Base-by-base conservation (phyloP, 129 eudicot species). In the Flaveria bidentis region DNA sequence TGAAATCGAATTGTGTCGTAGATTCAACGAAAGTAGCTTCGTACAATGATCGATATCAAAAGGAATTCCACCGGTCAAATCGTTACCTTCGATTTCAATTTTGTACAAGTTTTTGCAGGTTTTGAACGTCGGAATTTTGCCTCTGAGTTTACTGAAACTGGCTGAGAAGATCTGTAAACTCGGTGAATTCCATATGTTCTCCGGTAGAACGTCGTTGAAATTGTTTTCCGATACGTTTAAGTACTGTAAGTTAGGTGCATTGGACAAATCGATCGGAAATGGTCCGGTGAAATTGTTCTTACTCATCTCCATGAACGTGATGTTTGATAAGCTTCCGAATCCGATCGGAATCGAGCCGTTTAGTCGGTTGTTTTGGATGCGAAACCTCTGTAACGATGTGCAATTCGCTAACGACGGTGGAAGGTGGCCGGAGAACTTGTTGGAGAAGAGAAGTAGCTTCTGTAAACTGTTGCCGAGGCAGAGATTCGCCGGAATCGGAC, bases 1-100 rank as follows among this genome's bases (percentile, higher is more conserved):
- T 0, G 96, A 86, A 17, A 95, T 76, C 2, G 81, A 85, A 79
- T 95, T 95, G 6, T 71, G 71, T 10, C 87, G 76, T 16, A 95
- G 49, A 67, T 87, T 91, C 42, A 95, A 72, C 6, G 55, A 51
- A 39, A 95, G 71, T 14, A 95, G 82, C 91, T 95, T 95, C 84
- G 49, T 82, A 52, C 99, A 95, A 71, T 91, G 97, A 74, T 76
- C 94, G 41, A 95, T 91, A 71, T 89, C 89, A 89, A 88, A 95
- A 28, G 99, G 97, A 67, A 95, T 87, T 77, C 80, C 82, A 2
- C 97, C 99, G 22, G 67, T 95, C n/a, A 95, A 82, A n/a, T 72
- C 52, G 77, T 95, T 95, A 3, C 96, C 96, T 74, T 87, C 91
- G 9, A 95, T 25, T 60, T 95, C 99, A 17, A 95, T 86, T 53